Evolutionary conservation across 2,329 filamentous ascomycete genomes (phyloP).

Genomic region (Graphilbum ipis-grandicollis): DNA sequence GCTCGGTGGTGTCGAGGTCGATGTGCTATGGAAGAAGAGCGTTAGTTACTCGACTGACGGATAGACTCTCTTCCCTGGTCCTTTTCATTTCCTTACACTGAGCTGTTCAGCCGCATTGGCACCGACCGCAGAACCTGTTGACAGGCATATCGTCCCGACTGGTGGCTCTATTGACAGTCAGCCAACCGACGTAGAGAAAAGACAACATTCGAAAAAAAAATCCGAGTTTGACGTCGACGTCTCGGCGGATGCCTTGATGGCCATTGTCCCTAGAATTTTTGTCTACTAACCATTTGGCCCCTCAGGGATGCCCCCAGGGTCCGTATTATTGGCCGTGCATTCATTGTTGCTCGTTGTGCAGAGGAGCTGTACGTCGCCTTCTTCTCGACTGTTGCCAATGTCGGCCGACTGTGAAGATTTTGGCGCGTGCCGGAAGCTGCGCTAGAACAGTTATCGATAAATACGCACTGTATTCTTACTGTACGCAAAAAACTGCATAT

Average conservation of each 20-base stretch:
- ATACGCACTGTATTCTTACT: not conserved
- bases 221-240: too few relatives aligned
- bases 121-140: slow-evolving; percentile 6
- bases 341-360: slow-evolving; percentile 14
- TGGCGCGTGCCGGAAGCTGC: slow-evolving; percentile 4
- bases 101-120: slow-evolving; percentile 5
- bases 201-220: too few relatives aligned
- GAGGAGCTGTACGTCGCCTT: not conserved
- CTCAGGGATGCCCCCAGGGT: slow-evolving; percentile 15
- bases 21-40: too few relatives aligned
- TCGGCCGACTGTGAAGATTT: slow-evolving; percentile 4
- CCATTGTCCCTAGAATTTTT: too few relatives aligned
- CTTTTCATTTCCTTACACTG: slow-evolving; percentile 5
- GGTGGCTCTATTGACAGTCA: not conserved
- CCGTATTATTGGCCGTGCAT: slow-evolving; percentile 18
- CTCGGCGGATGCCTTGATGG: too few relatives aligned
- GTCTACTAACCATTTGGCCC: slow-evolving; percentile 16
- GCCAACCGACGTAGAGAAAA: not conserved
- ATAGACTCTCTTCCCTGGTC: too few relatives aligned
- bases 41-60: too few relatives aligned
- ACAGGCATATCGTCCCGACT: slow-evolving; percentile 4
- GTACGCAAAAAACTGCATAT: not conserved
- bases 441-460: slow-evolving; percentile 13
- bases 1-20: too few relatives aligned
- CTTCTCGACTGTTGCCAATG: not conserved